These are phyloP conservation scores for Xylaria intraflava DNA, from an alignment of 495 filamentous ascomycete genomes.

Conservation along the genomic window DNA sequence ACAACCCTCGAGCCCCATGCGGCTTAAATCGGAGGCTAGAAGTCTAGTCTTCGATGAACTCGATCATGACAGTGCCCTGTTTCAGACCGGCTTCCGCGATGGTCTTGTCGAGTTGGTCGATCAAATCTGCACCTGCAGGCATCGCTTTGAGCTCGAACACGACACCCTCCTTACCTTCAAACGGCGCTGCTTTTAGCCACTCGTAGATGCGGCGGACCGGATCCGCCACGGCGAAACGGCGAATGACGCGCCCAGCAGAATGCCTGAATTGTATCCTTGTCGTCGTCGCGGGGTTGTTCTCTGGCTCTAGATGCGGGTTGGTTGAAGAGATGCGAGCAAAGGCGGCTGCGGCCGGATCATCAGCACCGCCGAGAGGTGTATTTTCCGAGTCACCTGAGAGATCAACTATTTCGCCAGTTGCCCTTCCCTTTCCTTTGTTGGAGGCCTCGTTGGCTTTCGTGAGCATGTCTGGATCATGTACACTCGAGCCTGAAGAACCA, in stretches of 20 bases:
- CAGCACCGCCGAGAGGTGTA: not conserved
- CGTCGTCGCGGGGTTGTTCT: slow-evolving; percentile 56
- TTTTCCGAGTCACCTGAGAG: slow-evolving; percentile 9
- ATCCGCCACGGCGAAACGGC: slow-evolving; percentile 75
- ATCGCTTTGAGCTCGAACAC: slow-evolving; percentile 72
- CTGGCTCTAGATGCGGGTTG: slow-evolving; percentile 72
- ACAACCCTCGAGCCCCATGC: not conserved
- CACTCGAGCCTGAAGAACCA: slow-evolving; percentile 26
- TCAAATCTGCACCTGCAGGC: slow-evolving; percentile 71
- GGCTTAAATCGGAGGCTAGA: slow-evolving; percentile 23
- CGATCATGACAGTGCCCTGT: slow-evolving; percentile 89
- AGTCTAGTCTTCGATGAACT: slow-evolving; percentile 63
- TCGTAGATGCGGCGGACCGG: slow-evolving; percentile 80
- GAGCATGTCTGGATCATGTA: slow-evolving; percentile 74
- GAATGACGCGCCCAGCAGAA: slow-evolving; percentile 71
- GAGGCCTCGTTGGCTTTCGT: slow-evolving; percentile 54
- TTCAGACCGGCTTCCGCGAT: slow-evolving; percentile 80
- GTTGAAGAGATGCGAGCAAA: slow-evolving; percentile 64
- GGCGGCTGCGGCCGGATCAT: slow-evolving; percentile 29
- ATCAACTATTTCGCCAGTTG: slow-evolving; percentile 24
- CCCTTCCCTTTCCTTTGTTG: slow-evolving; percentile 62
- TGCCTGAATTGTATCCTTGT: slow-evolving; percentile 91
- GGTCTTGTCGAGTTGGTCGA: slow-evolving; percentile 61
- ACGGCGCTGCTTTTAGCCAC: slow-evolving; percentile 83
- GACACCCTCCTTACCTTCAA: slow-evolving; percentile 68